Base-by-base conservation (phyloP, 2,329 filamentous ascomycete genomes). In the Paecilomyces variotii region DNA sequence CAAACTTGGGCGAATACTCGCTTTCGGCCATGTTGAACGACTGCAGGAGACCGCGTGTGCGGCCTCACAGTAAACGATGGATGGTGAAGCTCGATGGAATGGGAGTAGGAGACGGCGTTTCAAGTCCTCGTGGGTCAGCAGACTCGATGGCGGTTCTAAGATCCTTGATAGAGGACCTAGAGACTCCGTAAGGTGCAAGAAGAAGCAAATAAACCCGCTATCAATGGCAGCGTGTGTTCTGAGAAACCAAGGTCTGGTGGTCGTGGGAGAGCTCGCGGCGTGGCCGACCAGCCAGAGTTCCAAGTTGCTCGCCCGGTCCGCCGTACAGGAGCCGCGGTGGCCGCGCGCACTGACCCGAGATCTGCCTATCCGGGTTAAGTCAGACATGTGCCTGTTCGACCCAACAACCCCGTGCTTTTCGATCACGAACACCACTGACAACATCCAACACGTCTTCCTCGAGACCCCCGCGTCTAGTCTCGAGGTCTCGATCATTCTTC, bases 51-150 rank as follows among this genome's bases (percentile, higher is more conserved):
- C 25, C 96, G 85, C 74, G 91, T 91, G 72, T 96, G 72, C 7
- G 96, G 91, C 79, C 96, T 91, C 58, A 89, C 91, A 72, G 96
- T 96, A 83, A 5, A 45, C 39, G n/a, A 19, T 6, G 39, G 19
- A 19, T 14, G 19, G 39, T 7, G 39, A 45, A 45, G 39, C 39
- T 45, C n/a, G 39, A 45, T n/a, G 12, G 39, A 45, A n/a, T 19
- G 5, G 6, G n/a, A 45, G n/a, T 32, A 32, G 39, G 9, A 45
- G 19, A 19, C 14, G n/a, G 19, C 14, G 39, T 45, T 45, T 45
- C 39, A 45, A 45, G 39, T 19, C 7, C 14, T 45, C 39, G 39
- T 19, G n/a, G 3, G 39, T 45, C 39, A 45, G 39, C 39, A 19
- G n/a, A 6, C 12, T 45, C 35, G n/a, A 45, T 14, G 39, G 39